phyloP scores from a whole-genome alignment of 2,329 filamentous ascomycete genomes.

The Diaporthe vaccinii region DNA sequence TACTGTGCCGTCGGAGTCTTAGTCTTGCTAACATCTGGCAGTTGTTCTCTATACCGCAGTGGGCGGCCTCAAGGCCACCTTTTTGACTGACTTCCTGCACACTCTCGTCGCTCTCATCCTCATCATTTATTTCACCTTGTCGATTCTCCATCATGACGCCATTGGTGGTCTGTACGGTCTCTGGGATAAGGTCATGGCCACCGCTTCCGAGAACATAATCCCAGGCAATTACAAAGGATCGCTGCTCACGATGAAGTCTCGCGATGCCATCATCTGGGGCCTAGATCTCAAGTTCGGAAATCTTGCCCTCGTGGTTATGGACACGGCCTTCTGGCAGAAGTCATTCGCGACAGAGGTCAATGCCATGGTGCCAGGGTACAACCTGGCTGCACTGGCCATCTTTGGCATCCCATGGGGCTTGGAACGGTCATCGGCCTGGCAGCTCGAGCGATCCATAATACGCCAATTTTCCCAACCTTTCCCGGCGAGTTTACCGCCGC shows the following conservation, averaged over 20 bases:
- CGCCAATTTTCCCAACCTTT: slow-evolving; percentile 59
- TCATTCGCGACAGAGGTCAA: slow-evolving; percentile 62
- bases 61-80: slow-evolving; percentile 63
- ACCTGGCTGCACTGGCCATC: slow-evolving; percentile 58
- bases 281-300: slow-evolving; percentile 64
- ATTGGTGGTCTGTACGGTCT: slow-evolving; percentile 58
- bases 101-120: slow-evolving; percentile 62
- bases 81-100: slow-evolving; percentile 63
- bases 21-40: slow-evolving; percentile 35
- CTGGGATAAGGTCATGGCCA: slow-evolving; percentile 61
- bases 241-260: slow-evolving; percentile 62
- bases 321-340: slow-evolving; percentile 68
- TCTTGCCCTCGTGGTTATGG: slow-evolving; percentile 63
- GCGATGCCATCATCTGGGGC: slow-evolving; percentile 57
- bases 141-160: slow-evolving; percentile 56
- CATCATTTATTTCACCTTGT: slow-evolving; percentile 62
- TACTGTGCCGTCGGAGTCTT: too few relatives aligned
- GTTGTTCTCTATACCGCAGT: slow-evolving; percentile 62
- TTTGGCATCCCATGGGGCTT: slow-evolving; percentile 62
- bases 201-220: slow-evolving; percentile 56
- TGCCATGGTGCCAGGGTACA: slow-evolving; percentile 62
- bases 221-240: slow-evolving; percentile 61
- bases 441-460: slow-evolving; percentile 59
- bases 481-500: slow-evolving; percentile 55
- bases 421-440: slow-evolving; percentile 61